phyloP scores from a whole-genome alignment of 164 flowering plant genomes.

The Annona cherimola region DNA sequence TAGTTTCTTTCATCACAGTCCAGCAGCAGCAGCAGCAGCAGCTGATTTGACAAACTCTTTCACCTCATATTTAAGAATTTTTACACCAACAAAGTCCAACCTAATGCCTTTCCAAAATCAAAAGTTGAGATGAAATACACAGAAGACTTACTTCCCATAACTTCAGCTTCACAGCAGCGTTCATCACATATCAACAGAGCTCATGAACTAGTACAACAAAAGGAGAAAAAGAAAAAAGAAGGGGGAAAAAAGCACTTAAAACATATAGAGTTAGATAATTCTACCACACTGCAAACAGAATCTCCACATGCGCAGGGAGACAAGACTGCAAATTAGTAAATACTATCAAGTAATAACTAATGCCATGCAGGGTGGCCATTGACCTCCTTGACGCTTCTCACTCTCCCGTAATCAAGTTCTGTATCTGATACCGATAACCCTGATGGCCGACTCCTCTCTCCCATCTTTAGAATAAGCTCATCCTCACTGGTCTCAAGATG shows the following conservation, averaged over 20 bases:
- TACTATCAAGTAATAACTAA: constrained; percentile 10
- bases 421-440: constrained; percentile 82
- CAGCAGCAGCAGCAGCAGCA: no score
- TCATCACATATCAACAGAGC: constrained; percentile 21
- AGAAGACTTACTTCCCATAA: constrained; percentile 3
- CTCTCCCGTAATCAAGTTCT: constrained; percentile 81
- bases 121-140: constrained; percentile 6
- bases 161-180: constrained; percentile 13
- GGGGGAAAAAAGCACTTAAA: constrained; percentile 2
- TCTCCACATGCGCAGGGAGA: constrained; percentile 2
- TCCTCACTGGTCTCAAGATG: constrained; percentile 39
- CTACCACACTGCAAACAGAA: constrained; percentile 25
- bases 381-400: constrained; percentile 61
- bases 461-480: constrained; percentile 51
- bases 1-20: no score
- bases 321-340: constrained; percentile 21
- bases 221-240: constrained; percentile 1
- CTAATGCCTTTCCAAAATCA: background rate
- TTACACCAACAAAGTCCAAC: background rate
- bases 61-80: no score
- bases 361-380: constrained; percentile 42
- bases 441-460: constrained; percentile 41
- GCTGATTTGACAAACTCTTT: no score
- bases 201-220: constrained; percentile 10
- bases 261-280: constrained; percentile 21